Base-by-base conservation (phyloP, 2,329 filamentous ascomycete genomes). In the Penicillium sp. region DNA sequence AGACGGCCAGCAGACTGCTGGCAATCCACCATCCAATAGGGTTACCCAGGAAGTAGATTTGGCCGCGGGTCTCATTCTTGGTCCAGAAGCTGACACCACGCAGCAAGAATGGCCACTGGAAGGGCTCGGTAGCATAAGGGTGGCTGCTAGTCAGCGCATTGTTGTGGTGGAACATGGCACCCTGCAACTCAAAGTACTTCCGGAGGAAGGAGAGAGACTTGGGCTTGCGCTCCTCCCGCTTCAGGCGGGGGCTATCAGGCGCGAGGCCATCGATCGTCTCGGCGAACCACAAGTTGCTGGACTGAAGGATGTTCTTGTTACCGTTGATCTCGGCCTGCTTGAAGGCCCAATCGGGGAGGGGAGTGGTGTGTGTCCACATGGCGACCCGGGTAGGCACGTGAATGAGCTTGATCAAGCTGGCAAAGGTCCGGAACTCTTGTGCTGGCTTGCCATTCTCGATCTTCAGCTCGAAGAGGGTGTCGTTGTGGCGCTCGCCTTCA, bases 41-140 rank as follows among this genome's bases (percentile, higher is more conserved):
- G 80, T 99, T 99, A 59, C 95, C 95, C 33, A 99, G 82, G 83
- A 99, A 99, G 81, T 99, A 99, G 68, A 99, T 99, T 78, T 99
- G 95, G 81, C 96, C 89, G 63, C 92, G 89, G 10, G 94, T 97
- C 58, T 96, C 92, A 76, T 92, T 93, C 76, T 98, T 91, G 8
- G 95, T 99, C 95, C 95, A 99, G 88, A 99, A 99, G 79, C 93
- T 97, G 70, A 99, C 94, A 79, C 95, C 95, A 33, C 95, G 89
- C 59, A 99, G 87, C 74, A 99, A 84, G 86, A 99, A 98, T 1
- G 95, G 95, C 95, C 95, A 99, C 74, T 96, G 92, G 81, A 96
- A 95, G 6, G 95, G 95, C 75, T 93, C 89, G 71, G 92, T 97
- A 45, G 95, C 87, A 77, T 99, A 99, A 1, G 95, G 95, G 77